These are phyloP conservation scores for Nemania diffusa DNA, from an alignment of 2,329 filamentous ascomycete species.

Conservation along the genomic window DNA sequence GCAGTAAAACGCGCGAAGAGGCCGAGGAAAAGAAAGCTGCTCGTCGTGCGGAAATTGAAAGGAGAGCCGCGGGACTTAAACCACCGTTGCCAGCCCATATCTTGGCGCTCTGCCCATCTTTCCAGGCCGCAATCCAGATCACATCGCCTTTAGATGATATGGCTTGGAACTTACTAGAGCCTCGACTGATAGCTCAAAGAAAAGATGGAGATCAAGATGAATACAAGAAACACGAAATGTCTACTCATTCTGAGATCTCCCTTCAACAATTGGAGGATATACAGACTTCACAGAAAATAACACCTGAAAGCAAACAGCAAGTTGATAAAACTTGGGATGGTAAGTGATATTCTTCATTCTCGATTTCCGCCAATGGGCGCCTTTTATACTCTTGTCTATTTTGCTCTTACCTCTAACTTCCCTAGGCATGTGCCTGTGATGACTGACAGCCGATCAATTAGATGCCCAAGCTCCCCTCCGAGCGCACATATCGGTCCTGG, in stretches of 20 bases:
- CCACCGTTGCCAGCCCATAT: conserved; percentile 72
- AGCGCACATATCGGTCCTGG: conserved; percentile 71
- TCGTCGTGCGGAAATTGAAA: conserved; percentile 76
- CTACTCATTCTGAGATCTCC: conserved; percentile 47
- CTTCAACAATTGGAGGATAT: conserved; percentile 50
- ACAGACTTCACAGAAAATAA: conserved; percentile 43
- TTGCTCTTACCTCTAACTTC: neutral
- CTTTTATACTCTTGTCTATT: neutral
- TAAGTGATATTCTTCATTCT: conserved; percentile 8
- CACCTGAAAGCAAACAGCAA: conserved; percentile 65
- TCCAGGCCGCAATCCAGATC: conserved; percentile 78
- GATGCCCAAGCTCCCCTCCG: conserved; percentile 74
- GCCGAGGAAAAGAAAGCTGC: conserved; percentile 71
- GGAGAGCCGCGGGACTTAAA: conserved; percentile 71
- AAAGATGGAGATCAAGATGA: conserved; percentile 68
- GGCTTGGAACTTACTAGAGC: conserved; percentile 75
- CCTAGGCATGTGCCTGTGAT: neutral
- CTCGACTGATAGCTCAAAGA: conserved; percentile 73
- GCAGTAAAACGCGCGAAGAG: conserved; percentile 66
- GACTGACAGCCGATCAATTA: conserved; percentile 5
- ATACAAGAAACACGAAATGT: conserved; percentile 48
- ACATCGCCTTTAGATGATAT: conserved; percentile 73
- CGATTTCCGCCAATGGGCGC: neutral
- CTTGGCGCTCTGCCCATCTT: conserved; percentile 76
- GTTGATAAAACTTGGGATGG: conserved; percentile 75